A percentile compares a stretch with the other conserved stretches of the same genome.
These are phyloP conservation scores for Pisolithus thermaeus DNA, from an alignment of 1,284 basidiomycete genomes.

Conservation along the genomic window DNA sequence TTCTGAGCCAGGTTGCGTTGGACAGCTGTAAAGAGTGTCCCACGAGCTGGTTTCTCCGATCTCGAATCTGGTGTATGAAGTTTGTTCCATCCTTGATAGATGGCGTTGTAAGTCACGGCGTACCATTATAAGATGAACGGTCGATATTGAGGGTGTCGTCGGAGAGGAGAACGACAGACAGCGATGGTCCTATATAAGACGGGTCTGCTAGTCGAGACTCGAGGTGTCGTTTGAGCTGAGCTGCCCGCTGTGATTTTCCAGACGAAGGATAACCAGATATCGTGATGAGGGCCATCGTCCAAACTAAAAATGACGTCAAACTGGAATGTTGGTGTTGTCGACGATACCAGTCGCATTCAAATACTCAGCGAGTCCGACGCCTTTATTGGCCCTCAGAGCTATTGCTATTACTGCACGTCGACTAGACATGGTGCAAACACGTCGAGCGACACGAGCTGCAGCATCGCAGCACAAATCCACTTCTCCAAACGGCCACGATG, in stretches of 20 bases:
- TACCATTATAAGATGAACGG: constrained; percentile 73
- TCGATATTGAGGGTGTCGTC: constrained; percentile 70
- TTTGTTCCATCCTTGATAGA: not conserved
- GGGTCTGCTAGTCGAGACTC: constrained; percentile 47
- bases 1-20: constrained; percentile 70
- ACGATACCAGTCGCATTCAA: not conserved
- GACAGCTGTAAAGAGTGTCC: constrained; percentile 80
- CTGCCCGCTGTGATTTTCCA: constrained; percentile 77
- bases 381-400: not conserved
- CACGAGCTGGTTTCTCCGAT: constrained; percentile 86
- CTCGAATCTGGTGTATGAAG: constrained; percentile 53
- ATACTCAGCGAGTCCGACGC: not conserved
- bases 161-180: constrained; percentile 66
- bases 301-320: not conserved
- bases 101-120: constrained; percentile 11
- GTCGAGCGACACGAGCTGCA: not conserved
- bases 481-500: not conserved
- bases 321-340: not conserved
- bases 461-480: not conserved
- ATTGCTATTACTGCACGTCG: not conserved
- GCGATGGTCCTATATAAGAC: constrained; percentile 46
- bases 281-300: constrained; percentile 86
- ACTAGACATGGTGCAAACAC: not conserved
- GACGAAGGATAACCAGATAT: constrained; percentile 87
- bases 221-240: constrained; percentile 61